Conservation (phyloP, 768 basidiomycete genomes). For the Mycena vitilis region DNA sequence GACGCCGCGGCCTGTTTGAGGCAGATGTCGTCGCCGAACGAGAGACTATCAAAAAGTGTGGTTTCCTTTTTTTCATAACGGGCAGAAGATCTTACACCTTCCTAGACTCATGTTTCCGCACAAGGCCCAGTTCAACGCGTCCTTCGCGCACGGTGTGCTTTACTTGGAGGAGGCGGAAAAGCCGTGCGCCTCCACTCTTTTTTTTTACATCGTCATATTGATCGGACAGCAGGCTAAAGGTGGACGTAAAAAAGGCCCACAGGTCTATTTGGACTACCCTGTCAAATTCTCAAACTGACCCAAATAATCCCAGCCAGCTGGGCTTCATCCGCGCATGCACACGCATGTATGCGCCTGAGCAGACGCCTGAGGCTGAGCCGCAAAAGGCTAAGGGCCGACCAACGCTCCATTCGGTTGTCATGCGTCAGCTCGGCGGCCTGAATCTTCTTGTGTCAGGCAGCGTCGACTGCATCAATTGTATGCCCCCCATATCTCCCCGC, state of each 20-base stretch:
- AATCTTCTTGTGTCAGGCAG: conserved; percentile 34
- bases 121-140: conserved; percentile 28
- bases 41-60: conserved; percentile 19
- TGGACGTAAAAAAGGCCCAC: neutral
- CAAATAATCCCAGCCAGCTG: neutral
- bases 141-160: conserved; percentile 27
- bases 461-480: conserved; percentile 31
- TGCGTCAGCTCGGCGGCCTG: conserved; percentile 31
- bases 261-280: conserved; percentile 1
- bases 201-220: neutral
- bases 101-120: conserved; percentile 29
- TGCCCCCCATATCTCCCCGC: neutral
- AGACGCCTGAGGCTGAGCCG: no score
- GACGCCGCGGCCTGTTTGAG: no score
- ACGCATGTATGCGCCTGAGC: conserved; percentile 4
- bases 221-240: neutral
- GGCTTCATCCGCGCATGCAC: conserved; percentile 28
- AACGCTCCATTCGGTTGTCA: conserved; percentile 30
- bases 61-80: neutral
- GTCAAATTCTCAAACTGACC: neutral
- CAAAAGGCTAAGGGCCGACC: neutral
- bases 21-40: neutral
- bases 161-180: conserved; percentile 19
- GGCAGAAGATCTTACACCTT: neutral
- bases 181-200: neutral